These are phyloP conservation scores for Boletus semigastroideus DNA, from an alignment of 1,284 basidiomycete genomes.

Conservation along the genomic window DNA sequence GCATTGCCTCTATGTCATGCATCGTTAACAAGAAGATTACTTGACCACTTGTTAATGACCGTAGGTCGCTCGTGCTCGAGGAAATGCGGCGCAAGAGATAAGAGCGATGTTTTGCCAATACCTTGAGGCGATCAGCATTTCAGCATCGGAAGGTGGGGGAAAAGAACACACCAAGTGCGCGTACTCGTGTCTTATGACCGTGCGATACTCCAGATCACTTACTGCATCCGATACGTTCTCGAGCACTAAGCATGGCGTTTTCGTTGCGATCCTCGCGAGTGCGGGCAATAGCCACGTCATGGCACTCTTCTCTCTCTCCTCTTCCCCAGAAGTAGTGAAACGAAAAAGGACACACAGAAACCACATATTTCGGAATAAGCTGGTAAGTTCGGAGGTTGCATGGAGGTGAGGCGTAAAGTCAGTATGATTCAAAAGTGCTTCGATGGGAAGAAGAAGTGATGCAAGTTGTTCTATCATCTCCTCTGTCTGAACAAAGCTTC, in stretches of 20 bases:
- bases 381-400: constrained; percentile 65
- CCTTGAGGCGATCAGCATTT: constrained; percentile 40
- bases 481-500: constrained; percentile 53
- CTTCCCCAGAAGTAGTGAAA: constrained; percentile 51
- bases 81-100: constrained; percentile 69
- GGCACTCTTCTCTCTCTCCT: constrained; percentile 50
- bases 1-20: constrained; percentile 88
- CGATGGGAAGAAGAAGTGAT: constrained; percentile 86
- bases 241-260: constrained; percentile 84
- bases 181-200: constrained; percentile 88
- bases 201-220: constrained; percentile 92
- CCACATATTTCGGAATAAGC: constrained; percentile 93
- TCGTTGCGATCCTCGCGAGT: constrained; percentile 79
- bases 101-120: constrained; percentile 66
- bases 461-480: constrained; percentile 85
- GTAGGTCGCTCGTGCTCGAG: constrained; percentile 69
- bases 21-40: constrained; percentile 87
- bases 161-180: constrained; percentile 58
- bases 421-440: constrained; percentile 79
- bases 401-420: constrained; percentile 68
- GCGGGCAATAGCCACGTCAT: constrained; percentile 79
- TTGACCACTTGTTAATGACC: constrained; percentile 79
- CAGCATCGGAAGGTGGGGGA: not conserved
- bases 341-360: constrained; percentile 88
- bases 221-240: constrained; percentile 85